Percentiles rank a stretch among this genome's conserved stretches.
These are phyloP conservation scores for Hemisphaericaspora nanyangensis DNA, from an alignment of 805 yeast genomes.

Conservation along the genomic window DNA sequence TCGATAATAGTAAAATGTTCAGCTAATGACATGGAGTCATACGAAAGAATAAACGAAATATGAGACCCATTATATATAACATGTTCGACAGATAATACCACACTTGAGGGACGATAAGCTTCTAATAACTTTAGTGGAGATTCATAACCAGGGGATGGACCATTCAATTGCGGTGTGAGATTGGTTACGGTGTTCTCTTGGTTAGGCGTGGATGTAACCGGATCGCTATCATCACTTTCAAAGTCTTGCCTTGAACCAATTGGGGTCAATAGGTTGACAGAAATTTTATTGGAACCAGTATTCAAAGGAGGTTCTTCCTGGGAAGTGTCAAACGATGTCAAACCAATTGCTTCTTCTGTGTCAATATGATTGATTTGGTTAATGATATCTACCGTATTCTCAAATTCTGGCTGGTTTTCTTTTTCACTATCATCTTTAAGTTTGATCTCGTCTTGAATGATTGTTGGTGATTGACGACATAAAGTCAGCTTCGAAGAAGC, in stretches of 20 bases:
- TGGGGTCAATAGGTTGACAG: constrained; percentile 21
- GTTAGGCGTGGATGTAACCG: constrained; percentile 12
- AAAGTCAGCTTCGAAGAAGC: constrained; percentile 8
- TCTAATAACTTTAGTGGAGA: constrained; percentile 34
- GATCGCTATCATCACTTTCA: neutral
- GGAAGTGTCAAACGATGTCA: constrained; percentile 12
- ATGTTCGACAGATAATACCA: constrained; percentile 34
- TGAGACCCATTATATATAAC: constrained; percentile 52
- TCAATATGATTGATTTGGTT: constrained; percentile 37
- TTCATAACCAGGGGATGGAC: constrained; percentile 3
- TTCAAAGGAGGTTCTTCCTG: constrained; percentile 19
- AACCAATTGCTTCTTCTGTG: constrained; percentile 30
- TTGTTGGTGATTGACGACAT: neutral
- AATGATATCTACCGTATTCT: constrained; percentile 33
- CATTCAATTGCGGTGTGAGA: neutral
- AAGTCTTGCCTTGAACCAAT: constrained; percentile 7
- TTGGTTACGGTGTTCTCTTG: constrained; percentile 4
- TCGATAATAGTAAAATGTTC: constrained; percentile 86
- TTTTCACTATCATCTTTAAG: constrained; percentile 3
- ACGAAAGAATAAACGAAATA: constrained; percentile 76
- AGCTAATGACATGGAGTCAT: constrained; percentile 63
- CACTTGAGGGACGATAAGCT: constrained; percentile 26
- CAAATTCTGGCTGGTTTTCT: constrained; percentile 8
- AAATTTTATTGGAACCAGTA: neutral
- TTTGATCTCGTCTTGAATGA: constrained; percentile 3